Evolutionary conservation across 352 stramenopile genomes (phyloP).

Genomic region (Globisporangium iwayamae): DNA sequence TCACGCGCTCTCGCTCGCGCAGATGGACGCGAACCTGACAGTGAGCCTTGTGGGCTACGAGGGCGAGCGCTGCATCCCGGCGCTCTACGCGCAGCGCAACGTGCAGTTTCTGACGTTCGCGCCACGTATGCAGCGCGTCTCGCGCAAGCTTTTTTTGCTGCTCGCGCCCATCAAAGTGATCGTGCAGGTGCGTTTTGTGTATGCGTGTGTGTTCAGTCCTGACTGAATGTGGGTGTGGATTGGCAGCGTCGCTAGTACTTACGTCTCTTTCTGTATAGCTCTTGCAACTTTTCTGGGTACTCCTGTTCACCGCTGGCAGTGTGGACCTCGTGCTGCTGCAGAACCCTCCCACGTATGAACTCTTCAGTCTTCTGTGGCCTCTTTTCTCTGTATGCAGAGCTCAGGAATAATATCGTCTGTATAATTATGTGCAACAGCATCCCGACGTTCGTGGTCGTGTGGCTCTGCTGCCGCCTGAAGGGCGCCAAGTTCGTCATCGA

Average conservation of each 20-base stretch:
- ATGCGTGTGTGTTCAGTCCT: background rate
- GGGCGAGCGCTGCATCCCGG: conserved; percentile 86
- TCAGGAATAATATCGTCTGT: too few species aligned
- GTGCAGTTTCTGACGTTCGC: conserved; percentile 76
- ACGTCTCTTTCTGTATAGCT: conserved; percentile 33
- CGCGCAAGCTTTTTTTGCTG: conserved; percentile 65
- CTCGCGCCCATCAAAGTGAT: conserved; percentile 86
- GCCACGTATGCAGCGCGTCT: conserved; percentile 57
- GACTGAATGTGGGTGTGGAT: background rate
- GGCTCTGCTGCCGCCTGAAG: conserved; percentile 66
- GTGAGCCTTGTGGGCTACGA: conserved; percentile 94
- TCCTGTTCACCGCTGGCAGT: conserved; percentile 66
- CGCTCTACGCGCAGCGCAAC: conserved; percentile 55
- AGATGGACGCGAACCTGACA: conserved; percentile 45
- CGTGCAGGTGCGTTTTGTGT: conserved; percentile 27
- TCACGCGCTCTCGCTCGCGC: conserved; percentile 94
- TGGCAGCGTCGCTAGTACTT: background rate
- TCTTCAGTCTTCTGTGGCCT: background rate
- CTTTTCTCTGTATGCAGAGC: background rate
- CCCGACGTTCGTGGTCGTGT: conserved; percentile 92
- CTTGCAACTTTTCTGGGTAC: conserved; percentile 77
- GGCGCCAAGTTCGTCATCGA: conserved; percentile 95
- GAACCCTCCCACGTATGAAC: conserved; percentile 92
- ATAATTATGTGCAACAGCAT: conserved; percentile 53
- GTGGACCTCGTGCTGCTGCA: conserved; percentile 96